These are phyloP conservation scores for Geoglossum glabrum DNA, from an alignment of 495 filamentous ascomycete genomes.

Conservation along the genomic window DNA sequence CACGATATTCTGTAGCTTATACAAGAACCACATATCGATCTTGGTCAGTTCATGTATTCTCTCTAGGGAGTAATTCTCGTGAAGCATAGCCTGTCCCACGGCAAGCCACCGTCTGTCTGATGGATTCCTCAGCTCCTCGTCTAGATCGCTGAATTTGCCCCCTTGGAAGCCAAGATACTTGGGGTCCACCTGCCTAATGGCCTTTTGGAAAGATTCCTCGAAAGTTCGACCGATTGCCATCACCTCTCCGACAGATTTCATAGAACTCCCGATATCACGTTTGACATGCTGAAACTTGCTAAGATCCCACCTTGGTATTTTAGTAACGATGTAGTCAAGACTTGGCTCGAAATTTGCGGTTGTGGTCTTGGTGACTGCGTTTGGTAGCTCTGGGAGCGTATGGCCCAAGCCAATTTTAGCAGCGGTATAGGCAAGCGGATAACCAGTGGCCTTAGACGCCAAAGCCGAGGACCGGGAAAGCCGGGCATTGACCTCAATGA, in stretches of 20 bases:
- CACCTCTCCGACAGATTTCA: conserved; percentile 96
- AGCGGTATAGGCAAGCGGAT: conserved; percentile 88
- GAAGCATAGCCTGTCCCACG: conserved; percentile 92
- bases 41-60: conserved; percentile 81
- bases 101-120: conserved; percentile 92
- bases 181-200: conserved; percentile 88
- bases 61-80: conserved; percentile 86
- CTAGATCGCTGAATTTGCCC: conserved; percentile 79
- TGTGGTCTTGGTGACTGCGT: conserved; percentile 93
- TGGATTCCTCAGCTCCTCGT: conserved; percentile 74
- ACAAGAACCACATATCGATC: conserved; percentile 92
- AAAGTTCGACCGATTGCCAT: conserved; percentile 98
- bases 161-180: conserved; percentile 85
- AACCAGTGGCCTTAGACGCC: conserved; percentile 92
- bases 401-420: conserved; percentile 94
- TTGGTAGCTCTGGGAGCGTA: conserved; percentile 83
- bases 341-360: conserved; percentile 98
- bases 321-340: conserved; percentile 92
- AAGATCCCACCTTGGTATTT: conserved; percentile 95
- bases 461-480: conserved; percentile 85
- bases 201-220: conserved; percentile 98
- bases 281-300: conserved; percentile 98
- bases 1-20: conserved; percentile 94
- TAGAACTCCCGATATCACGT: conserved; percentile 87
- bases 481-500: conserved; percentile 97